phyloP scores from a whole-genome alignment of 441 rosid genomes.

The Kokia cookei region DNA sequence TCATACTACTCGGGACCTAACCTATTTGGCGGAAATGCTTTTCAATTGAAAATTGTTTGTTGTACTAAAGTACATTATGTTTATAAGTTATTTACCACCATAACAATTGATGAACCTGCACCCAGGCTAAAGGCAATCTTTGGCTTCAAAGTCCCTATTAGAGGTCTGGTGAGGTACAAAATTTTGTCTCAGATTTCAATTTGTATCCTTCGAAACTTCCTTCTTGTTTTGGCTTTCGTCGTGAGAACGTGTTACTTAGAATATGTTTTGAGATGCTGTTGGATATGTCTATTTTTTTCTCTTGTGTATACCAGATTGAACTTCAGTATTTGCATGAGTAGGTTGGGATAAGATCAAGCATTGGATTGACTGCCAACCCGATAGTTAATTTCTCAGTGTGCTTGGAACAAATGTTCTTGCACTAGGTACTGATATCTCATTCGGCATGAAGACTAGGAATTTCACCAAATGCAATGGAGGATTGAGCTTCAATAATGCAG shows the following conservation, averaged over 20 bases:
- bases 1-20: neutral
- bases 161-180: constrained; percentile 75
- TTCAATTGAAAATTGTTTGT: neutral
- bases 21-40: neutral
- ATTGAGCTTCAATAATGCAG: constrained; percentile 49
- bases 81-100: constrained; percentile 60
- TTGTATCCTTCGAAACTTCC: neutral
- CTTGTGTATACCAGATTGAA: constrained; percentile 46
- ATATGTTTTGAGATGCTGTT: neutral
- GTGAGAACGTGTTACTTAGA: neutral
- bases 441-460: constrained; percentile 66
- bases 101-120: constrained; percentile 73
- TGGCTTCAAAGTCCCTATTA: constrained; percentile 76
- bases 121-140: constrained; percentile 81
- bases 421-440: constrained; percentile 71
- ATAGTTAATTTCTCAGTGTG: constrained; percentile 71
- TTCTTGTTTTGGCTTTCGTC: neutral
- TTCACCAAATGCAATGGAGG: constrained; percentile 84
- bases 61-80: constrained; percentile 8
- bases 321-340: constrained; percentile 82
- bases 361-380: constrained; percentile 84
- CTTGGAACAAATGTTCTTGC: constrained; percentile 52
- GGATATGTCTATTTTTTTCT: neutral
- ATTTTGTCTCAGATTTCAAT: neutral
- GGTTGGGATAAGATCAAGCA: constrained; percentile 66